Conservation (phyloP, 2,329 filamentous ascomycete genomes). For the Fusarium nanum region DNA sequence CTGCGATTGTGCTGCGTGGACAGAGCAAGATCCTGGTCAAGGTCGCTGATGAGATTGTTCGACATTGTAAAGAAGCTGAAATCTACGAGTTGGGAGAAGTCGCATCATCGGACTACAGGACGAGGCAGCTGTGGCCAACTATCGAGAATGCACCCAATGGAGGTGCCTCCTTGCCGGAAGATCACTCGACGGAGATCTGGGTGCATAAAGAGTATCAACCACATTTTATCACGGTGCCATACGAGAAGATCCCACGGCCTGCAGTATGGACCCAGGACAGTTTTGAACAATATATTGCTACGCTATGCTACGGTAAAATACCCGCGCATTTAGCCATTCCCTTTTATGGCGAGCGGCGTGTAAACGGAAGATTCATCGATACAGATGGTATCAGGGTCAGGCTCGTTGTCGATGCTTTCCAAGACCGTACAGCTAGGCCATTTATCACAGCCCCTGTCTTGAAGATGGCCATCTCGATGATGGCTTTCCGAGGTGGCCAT, state of each 20-base stretch:
- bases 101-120: slow-evolving; percentile 50
- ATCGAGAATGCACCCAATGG: slow-evolving; percentile 47
- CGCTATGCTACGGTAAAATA: slow-evolving; percentile 55
- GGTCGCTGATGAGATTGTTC: slow-evolving; percentile 52
- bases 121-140: slow-evolving; percentile 52
- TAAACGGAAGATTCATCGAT: slow-evolving; percentile 47
- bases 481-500: slow-evolving; percentile 53
- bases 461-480: slow-evolving; percentile 59
- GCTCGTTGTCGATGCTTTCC: slow-evolving; percentile 55
- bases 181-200: slow-evolving; percentile 49
- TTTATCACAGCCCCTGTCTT: slow-evolving; percentile 55
- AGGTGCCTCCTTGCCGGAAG: slow-evolving; percentile 38
- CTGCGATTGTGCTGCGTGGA: slow-evolving; percentile 51
- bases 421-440: slow-evolving; percentile 49
- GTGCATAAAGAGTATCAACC: slow-evolving; percentile 50
- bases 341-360: slow-evolving; percentile 51
- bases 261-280: slow-evolving; percentile 55
- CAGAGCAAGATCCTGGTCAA: slow-evolving; percentile 48
- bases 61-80: slow-evolving; percentile 47
- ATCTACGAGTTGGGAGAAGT: slow-evolving; percentile 55
- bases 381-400: slow-evolving; percentile 55
- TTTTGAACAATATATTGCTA: slow-evolving; percentile 57
- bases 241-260: slow-evolving; percentile 56
- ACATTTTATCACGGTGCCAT: slow-evolving; percentile 50
- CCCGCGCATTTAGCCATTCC: slow-evolving; percentile 48